Evolutionary conservation across 805 yeast species (phyloP).

Genomic region (Hanseniaspora thailandica): DNA sequence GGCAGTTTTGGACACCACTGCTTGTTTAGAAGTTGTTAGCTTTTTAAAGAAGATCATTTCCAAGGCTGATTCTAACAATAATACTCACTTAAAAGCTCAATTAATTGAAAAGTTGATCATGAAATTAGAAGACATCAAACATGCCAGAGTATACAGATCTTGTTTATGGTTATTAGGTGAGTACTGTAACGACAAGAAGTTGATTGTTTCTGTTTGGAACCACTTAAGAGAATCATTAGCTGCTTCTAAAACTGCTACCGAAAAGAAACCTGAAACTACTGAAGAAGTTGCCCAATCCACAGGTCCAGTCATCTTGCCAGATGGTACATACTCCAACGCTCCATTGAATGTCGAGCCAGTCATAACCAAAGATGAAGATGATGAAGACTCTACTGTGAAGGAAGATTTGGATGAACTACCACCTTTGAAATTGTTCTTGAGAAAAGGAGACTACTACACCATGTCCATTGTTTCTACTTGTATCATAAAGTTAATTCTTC

Average conservation of each 20-base stretch:
- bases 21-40: constrained; percentile 81
- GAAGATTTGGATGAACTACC: constrained; percentile 30
- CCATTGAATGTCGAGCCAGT: constrained; percentile 67
- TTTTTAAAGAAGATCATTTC: constrained; percentile 92
- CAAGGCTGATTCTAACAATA: constrained; percentile 33
- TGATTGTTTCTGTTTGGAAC: constrained; percentile 77
- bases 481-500: constrained; percentile 72
- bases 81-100: constrained; percentile 6
- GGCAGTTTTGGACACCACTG: constrained; percentile 68
- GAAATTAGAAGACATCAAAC: constrained; percentile 38
- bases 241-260: constrained; percentile 21
- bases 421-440: constrained; percentile 67
- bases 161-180: constrained; percentile 96
- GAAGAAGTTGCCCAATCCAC: constrained; percentile 26
- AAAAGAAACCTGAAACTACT: constrained; percentile 14
- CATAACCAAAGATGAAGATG: constrained; percentile 74
- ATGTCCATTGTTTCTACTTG: constrained; percentile 82
- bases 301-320: constrained; percentile 87
- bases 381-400: constrained; percentile 38
- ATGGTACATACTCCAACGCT: constrained; percentile 97
- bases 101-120: constrained; percentile 13
- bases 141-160: constrained; percentile 86
- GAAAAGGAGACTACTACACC: constrained; percentile 82
- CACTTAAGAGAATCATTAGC: constrained; percentile 60
- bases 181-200: constrained; percentile 57